Base-by-base conservation (phyloP, 2,329 filamentous ascomycete genomes). In the Aspergillus vadensis region DNA sequence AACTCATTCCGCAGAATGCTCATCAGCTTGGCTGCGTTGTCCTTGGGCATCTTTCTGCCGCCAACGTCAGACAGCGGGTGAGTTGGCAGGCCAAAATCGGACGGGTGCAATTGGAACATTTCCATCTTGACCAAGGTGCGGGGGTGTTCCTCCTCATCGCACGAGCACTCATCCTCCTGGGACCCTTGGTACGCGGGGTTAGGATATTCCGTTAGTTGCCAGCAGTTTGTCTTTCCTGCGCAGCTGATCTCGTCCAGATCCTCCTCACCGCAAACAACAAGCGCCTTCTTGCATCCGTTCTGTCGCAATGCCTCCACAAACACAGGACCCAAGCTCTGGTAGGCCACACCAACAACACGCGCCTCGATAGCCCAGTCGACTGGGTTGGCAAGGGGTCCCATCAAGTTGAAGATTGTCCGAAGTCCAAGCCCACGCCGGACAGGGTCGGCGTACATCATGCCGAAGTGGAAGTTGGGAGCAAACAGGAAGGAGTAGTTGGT, bases 401-500 rank as follows among this genome's bases (percentile, higher is more conserved):
- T 85, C 15, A 99, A 86, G 78, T 99, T 99, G 86, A 99, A 99
- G 67, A 99, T 94, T 2, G 95, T 99, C 69, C 95, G 88, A 84
- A 95, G 94, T 60, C 94, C 94, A 21, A 99, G 86, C 74, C 96
- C 90, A 72, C 87, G 91, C 63, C 95, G 89, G 65, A 97, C 88
- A 2, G 89, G 87, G 4, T 92, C 92, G 41, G 95, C 92, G 75
- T 93, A 89, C 74, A 87, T 89, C 89, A 98, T 97, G 51, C 92
- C 94, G 0, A 92, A 92, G 79, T 99, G 95, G 83, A 97, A 99
- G 67, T 95, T 91, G 41, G 95, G 94, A 0, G 95, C 95, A 73
- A 95, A 98, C 30, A 99, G 85, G 79, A 99, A 99, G 64, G 90
- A 90, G 80, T 98, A 99, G 79, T 96, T 97, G 63, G 89, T 91